phyloP scores from a whole-genome alignment of 169 alveolate species.

The Blepharisma undulans region DNA sequence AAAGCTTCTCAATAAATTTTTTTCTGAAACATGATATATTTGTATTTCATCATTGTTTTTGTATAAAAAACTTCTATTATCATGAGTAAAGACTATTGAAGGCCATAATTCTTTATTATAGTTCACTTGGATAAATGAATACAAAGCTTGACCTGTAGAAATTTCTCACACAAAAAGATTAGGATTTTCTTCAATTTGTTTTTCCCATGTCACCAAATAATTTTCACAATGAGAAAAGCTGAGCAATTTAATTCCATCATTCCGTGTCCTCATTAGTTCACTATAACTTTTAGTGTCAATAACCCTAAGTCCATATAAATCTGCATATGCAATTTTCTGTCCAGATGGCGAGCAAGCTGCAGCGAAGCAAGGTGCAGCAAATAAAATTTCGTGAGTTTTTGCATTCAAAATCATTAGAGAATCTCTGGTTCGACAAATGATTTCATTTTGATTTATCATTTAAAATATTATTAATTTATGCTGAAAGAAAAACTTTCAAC shows the following conservation, averaged over 20 bases:
- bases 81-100: constrained; percentile 41
- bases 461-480: background rate
- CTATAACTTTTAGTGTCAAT: constrained; percentile 3
- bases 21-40: constrained; percentile 34
- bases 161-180: constrained; percentile 52
- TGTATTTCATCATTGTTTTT: constrained; percentile 9
- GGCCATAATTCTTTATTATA: constrained; percentile 51
- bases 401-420: background rate
- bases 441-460: background rate
- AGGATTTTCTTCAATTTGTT: constrained; percentile 35
- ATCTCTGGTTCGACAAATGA: constrained; percentile 17
- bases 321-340: constrained; percentile 37
- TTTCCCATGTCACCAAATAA: constrained; percentile 47
- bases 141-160: constrained; percentile 32
- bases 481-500: background rate
- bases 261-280: background rate
- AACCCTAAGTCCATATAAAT: constrained; percentile 37
- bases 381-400: background rate
- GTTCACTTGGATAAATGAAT: constrained; percentile 42
- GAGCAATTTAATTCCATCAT: constrained; percentile 30
- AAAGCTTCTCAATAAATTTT: background rate
- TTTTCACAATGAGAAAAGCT: constrained; percentile 48
- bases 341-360: constrained; percentile 24
- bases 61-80: constrained; percentile 18
- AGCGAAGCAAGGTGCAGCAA: constrained; percentile 22